A percentile compares a stretch with the other conserved stretches of the same genome.
Evolutionary conservation across 2,329 filamentous ascomycete genomes (phyloP).

Genomic region (Phialemoniopsis sp.): DNA sequence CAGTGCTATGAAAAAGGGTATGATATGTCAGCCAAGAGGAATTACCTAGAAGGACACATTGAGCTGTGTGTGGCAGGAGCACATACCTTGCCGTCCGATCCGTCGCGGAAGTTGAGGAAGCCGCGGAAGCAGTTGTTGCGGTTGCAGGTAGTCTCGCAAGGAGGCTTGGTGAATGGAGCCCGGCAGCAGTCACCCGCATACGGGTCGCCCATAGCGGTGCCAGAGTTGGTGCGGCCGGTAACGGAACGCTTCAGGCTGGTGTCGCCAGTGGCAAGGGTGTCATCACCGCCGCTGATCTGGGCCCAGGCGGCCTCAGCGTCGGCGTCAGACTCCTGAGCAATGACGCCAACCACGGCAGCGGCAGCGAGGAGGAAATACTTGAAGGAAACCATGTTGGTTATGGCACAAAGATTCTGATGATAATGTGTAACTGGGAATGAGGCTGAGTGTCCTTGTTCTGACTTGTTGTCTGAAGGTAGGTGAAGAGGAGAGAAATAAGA

Average conservation of each 20-base stretch:
- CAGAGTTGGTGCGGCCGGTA: neutral
- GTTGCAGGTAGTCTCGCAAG: slow-evolving; percentile 4
- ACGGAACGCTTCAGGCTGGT: slow-evolving; percentile 23
- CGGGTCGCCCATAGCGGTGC: slow-evolving; percentile 1
- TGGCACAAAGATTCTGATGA: too few species aligned
- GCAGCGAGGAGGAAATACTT: slow-evolving; percentile 1
- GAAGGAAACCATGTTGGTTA: neutral
- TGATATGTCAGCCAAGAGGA: slow-evolving; percentile 4
- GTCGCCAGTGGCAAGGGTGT: too few species aligned
- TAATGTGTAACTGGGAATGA: too few species aligned
- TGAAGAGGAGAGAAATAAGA: too few species aligned
- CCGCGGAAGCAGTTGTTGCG: slow-evolving; percentile 8
- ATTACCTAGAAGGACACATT: too few species aligned
- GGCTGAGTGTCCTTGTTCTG: too few species aligned
- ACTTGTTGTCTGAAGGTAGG: too few species aligned
- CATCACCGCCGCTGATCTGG: too few species aligned
- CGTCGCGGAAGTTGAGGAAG: slow-evolving; percentile 4
- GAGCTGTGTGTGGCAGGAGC: neutral
- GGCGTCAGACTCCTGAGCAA: slow-evolving; percentile 41
- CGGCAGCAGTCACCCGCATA: slow-evolving; percentile 3
- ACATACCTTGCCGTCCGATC: slow-evolving; percentile 4
- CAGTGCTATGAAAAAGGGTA: slow-evolving; percentile 7
- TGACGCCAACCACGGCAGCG: slow-evolving; percentile 53
- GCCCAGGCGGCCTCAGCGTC: slow-evolving; percentile 40
- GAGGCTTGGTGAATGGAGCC: slow-evolving; percentile 1